Conservation (phyloP, 345 rosid genomes). For the Eutrema japonicum region DNA sequence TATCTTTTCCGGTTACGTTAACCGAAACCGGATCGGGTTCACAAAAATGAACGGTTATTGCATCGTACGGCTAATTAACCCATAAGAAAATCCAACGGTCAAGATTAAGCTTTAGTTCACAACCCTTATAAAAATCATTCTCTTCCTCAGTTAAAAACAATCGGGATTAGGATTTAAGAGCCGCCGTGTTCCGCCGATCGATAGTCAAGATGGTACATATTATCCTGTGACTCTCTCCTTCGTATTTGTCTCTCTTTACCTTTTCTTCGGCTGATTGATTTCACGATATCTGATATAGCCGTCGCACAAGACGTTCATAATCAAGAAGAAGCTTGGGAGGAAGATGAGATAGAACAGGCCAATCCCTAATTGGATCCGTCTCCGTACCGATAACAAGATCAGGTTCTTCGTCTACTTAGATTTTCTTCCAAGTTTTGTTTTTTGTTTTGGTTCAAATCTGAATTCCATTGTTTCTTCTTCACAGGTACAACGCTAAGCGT, state of each 20-base stretch:
- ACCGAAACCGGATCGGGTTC: constrained; percentile 20
- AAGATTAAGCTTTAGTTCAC: not conserved
- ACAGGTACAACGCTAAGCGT: constrained; percentile 68
- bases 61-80: constrained; percentile 29
- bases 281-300: constrained; percentile 52
- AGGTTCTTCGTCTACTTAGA: constrained; percentile 38
- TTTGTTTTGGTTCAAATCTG: not conserved
- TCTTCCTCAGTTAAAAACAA: not conserved
- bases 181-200: constrained; percentile 28
- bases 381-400: constrained; percentile 67
- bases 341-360: constrained; percentile 78
- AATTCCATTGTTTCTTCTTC: constrained; percentile 3
- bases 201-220: constrained; percentile 22
- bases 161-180: constrained; percentile 20
- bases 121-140: constrained; percentile 12
- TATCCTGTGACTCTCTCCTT: not conserved
- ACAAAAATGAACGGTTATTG: not conserved
- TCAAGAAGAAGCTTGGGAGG: constrained; percentile 70
- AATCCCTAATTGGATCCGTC: constrained; percentile 69
- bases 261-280: not conserved
- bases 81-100: constrained; percentile 25
- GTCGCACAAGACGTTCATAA: constrained; percentile 82
- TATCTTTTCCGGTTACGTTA: constrained; percentile 17
- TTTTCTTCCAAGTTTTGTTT: not conserved
- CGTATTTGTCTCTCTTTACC: not conserved